Evolutionary conservation across 495 filamentous ascomycete genomes (phyloP).

Genomic region (Cryomyces minteri): DNA sequence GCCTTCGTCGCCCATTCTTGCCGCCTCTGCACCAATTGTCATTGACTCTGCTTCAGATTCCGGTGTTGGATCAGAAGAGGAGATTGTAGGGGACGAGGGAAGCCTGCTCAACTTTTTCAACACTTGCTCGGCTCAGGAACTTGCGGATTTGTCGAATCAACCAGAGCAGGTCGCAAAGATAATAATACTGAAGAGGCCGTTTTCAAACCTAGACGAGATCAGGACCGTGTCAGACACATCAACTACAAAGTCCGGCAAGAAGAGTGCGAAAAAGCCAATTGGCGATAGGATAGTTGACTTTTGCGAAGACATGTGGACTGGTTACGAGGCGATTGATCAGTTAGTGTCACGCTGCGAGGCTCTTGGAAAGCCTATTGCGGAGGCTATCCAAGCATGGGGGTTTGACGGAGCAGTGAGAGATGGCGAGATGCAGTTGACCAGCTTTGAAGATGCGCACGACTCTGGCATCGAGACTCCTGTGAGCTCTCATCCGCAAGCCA

Average conservation of each 20-base stretch:
- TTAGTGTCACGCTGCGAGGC: constrained; percentile 54
- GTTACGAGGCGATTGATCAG: constrained; percentile 61
- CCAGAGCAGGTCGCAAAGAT: constrained; percentile 41
- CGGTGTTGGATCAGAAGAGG: constrained; percentile 23
- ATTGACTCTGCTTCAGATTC: constrained; percentile 41
- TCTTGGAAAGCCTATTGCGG: constrained; percentile 46
- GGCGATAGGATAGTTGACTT: constrained; percentile 58
- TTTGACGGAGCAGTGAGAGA: constrained; percentile 44
- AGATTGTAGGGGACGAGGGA: constrained; percentile 18
- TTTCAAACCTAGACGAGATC: constrained; percentile 33
- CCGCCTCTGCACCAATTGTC: constrained; percentile 11
- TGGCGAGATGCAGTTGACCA: constrained; percentile 52
- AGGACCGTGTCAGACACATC: constrained; percentile 27
- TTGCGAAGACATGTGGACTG: constrained; percentile 51
- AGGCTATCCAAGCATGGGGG: constrained; percentile 60
- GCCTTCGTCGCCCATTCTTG: constrained; percentile 15
- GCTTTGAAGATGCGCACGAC: constrained; percentile 34
- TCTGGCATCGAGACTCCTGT: constrained; percentile 60
- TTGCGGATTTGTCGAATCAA: constrained; percentile 59
- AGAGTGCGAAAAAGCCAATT: constrained; percentile 33
- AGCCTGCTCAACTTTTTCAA: constrained; percentile 72
- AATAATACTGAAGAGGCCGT: constrained; percentile 38
- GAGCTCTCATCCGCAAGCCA: constrained; percentile 28
- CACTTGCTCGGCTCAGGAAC: constrained; percentile 45
- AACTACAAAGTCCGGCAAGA: constrained; percentile 28